These are phyloP conservation scores for Lagerstroemia speciosa DNA, from an alignment of 345 rosid genomes.

Conservation along the genomic window DNA sequence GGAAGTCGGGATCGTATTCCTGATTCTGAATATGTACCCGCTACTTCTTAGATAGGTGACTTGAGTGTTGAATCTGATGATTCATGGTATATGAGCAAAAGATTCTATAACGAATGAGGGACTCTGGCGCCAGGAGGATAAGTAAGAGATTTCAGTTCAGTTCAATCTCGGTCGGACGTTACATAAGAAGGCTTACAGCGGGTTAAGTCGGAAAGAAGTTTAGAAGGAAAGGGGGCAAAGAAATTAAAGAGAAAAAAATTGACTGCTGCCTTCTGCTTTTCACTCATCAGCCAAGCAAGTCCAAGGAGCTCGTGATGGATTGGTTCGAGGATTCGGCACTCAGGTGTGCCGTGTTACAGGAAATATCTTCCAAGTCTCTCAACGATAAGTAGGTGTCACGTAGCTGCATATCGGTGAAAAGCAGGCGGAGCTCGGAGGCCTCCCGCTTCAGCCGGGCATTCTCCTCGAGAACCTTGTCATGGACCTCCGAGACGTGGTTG, in stretches of 20 bases:
- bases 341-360: constrained; percentile 25
- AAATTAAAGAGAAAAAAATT: background rate
- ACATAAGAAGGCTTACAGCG: background rate
- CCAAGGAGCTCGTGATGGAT: constrained; percentile 19
- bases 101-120: background rate
- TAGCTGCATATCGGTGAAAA: constrained; percentile 53
- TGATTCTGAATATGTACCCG: background rate
- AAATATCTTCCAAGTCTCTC: constrained; percentile 39
- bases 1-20: too few species aligned
- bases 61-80: background rate
- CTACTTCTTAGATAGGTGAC: background rate
- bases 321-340: constrained; percentile 25
- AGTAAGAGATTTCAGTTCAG: background rate
- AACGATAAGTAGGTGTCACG: constrained; percentile 38
- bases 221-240: background rate
- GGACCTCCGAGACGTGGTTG: constrained; percentile 52
- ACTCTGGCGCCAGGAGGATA: background rate
- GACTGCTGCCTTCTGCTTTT: background rate
- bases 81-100: background rate
- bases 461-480: constrained; percentile 46
- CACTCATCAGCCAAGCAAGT: constrained; percentile 24
- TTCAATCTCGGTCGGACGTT: background rate
- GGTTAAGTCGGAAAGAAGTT: background rate
- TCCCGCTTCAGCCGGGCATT: constrained; percentile 73
- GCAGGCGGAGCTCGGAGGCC: constrained; percentile 48